A percentile compares a stretch with the other conserved stretches of the same genome.
These are phyloP conservation scores for Penicillium sp. DNA, from an alignment of 2,329 filamentous ascomycete genomes.

Conservation along the genomic window DNA sequence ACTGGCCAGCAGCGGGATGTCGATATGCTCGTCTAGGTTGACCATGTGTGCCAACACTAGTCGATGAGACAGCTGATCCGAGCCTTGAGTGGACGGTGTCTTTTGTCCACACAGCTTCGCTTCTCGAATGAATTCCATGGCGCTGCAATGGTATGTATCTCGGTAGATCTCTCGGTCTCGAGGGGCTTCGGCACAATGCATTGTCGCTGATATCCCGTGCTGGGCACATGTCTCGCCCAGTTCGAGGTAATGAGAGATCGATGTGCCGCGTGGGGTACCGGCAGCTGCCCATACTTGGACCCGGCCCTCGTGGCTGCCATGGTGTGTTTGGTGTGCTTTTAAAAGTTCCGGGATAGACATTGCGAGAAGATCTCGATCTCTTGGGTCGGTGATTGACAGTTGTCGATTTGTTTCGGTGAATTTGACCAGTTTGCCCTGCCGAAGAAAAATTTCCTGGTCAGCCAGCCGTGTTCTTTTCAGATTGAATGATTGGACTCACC, in stretches of 20 bases:
- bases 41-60: slow-evolving; percentile 55
- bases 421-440: slow-evolving; percentile 26
- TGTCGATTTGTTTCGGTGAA: slow-evolving; percentile 33
- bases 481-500: slow-evolving; percentile 17
- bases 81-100: neutral
- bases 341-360: slow-evolving; percentile 36
- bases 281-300: slow-evolving; percentile 52
- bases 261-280: slow-evolving; percentile 50
- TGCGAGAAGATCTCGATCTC: slow-evolving; percentile 32
- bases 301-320: slow-evolving; percentile 50
- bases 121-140: slow-evolving; percentile 40
- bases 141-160: slow-evolving; percentile 38
- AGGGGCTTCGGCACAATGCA: slow-evolving; percentile 52
- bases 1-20: slow-evolving; percentile 43
- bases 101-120: slow-evolving; percentile 32
- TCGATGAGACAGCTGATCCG: slow-evolving; percentile 30
- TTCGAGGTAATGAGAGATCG: slow-evolving; percentile 37
- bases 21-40: slow-evolving; percentile 47
- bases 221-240: slow-evolving; percentile 43
- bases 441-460: neutral
- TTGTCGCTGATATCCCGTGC: slow-evolving; percentile 49
- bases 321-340: slow-evolving; percentile 24
- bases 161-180: slow-evolving; percentile 30
- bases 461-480: neutral
- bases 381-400: slow-evolving; percentile 33